Percentiles rank a stretch among this genome's conserved stretches.
Conservation (phyloP, 108 stramenopile species). For the Pseudonitzschia multiseries region DNA sequence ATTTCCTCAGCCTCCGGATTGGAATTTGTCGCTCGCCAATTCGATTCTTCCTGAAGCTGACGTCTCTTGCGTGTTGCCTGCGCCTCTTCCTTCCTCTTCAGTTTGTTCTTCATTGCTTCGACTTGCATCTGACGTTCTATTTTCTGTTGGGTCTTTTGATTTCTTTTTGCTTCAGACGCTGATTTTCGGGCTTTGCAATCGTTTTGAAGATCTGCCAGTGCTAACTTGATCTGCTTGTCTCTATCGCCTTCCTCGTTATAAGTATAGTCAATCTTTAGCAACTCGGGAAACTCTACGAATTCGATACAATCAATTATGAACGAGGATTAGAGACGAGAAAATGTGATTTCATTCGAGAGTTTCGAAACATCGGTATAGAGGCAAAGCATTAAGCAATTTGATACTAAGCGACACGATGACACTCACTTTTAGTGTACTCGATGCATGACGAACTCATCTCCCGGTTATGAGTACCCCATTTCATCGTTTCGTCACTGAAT, state of each 20-base stretch:
- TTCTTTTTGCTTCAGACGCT: not conserved
- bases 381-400: not conserved
- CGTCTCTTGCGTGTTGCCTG: slow-evolving; percentile 12
- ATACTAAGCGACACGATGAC: not conserved
- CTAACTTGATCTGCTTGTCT: slow-evolving; percentile 14
- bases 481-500: not conserved
- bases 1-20: not conserved
- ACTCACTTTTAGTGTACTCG: not conserved
- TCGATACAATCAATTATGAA: not conserved
- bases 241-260: slow-evolving; percentile 5
- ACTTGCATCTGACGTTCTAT: not conserved
- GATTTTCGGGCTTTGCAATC: not conserved
- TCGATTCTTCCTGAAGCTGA: slow-evolving; percentile 7
- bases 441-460: not conserved
- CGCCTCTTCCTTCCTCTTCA: slow-evolving; percentile 24
- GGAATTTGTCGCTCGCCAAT: not conserved
- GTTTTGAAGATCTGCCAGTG: slow-evolving; percentile 1
- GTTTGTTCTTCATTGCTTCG: slow-evolving; percentile 1
- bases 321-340: not conserved
- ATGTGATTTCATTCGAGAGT: not conserved
- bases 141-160: not conserved
- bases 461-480: not conserved
- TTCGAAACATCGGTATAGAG: not conserved
- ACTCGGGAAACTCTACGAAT: slow-evolving; percentile 15
- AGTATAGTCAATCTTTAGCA: slow-evolving; percentile 14